phyloP scores from a whole-genome alignment of 345 rosid genomes.

The Lepidium didymum region DNA sequence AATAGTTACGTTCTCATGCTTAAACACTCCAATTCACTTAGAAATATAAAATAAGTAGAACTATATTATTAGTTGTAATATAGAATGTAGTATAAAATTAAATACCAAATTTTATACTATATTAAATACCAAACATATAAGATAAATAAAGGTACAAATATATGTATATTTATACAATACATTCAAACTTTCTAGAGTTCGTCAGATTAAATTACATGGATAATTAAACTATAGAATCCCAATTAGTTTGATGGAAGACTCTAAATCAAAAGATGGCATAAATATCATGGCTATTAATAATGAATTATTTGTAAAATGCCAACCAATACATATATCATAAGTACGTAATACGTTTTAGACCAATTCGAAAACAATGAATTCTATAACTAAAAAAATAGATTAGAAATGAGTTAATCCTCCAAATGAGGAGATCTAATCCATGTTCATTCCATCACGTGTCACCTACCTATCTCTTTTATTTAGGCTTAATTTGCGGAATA shows the following conservation, averaged over 20 bases:
- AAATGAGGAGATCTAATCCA: slow-evolving; percentile 21
- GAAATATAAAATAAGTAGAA: not conserved
- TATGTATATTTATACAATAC: no score
- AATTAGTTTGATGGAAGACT: not conserved
- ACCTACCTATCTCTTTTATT: slow-evolving; percentile 5
- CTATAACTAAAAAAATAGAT: no score
- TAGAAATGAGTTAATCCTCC: slow-evolving; percentile 1
- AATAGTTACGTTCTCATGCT: not conserved
- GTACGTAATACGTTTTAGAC: not conserved
- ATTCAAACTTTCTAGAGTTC: not conserved
- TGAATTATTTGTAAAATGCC: not conserved
- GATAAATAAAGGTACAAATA: not conserved
- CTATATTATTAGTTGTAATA: no score
- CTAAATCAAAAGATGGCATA: not conserved
- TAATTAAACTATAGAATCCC: not conserved
- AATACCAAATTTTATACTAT: not conserved
- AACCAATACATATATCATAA: not conserved
- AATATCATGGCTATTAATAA: not conserved
- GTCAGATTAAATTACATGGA: not conserved
- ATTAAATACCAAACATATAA: not conserved
- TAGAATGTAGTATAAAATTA: no score
- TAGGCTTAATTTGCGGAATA: slow-evolving; percentile 15
- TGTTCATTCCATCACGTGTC: slow-evolving; percentile 23
- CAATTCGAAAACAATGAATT: slow-evolving; percentile 4
- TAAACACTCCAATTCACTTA: not conserved